Base-by-base conservation (phyloP, 495 filamentous ascomycete species). In the Aspergillus cristatus region DNA sequence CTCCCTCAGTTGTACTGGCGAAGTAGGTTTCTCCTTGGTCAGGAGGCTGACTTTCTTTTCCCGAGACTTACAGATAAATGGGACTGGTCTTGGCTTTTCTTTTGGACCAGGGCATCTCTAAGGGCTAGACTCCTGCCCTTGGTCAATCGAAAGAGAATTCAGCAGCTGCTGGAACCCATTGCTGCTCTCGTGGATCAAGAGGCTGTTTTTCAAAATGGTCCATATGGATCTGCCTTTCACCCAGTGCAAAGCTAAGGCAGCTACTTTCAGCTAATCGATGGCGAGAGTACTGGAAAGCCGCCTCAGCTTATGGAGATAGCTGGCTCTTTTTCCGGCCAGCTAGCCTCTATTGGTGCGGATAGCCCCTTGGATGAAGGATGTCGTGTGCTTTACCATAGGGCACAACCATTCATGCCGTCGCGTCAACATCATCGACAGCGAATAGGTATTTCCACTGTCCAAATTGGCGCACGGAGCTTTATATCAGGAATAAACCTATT, bases 151-250 rank as follows among this genome's bases (percentile, higher is more conserved):
- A 45, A 28, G 31, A 42, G 46, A 34, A 38, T 42, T 15, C 38
- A 38, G 1, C 78, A 83, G 50, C 71, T 88, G 6, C 67, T 90
- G 6, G 81, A 86, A 47, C 84, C 84, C 0, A 78, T 87, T 36
- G 82, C 81, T 14, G 24, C 28, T 25, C 38, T 45, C 30, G 42
- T 50, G 13, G 32, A 42, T 5, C 28, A 10, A 20, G 26, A 34
- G 8, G 0, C 26, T 18, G 20, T 32, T 7, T 32, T 30, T 8
- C 22, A 17, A 18, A 20, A 16, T 10, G 38, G 18, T 18, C 41
- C 37, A 22, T 18, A 4, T 14, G 41, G 39, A 13, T 32, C 16
- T 18, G 11, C 29, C 3, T 1, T 37, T 31, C 7, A 16, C 0
- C 18, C 16, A 14, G 17, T n/a, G 7, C 28, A 30, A 32, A n/a